Base-by-base conservation (phyloP, 2,329 filamentous ascomycete genomes). In the Scopulariopsis brevicaulis region DNA sequence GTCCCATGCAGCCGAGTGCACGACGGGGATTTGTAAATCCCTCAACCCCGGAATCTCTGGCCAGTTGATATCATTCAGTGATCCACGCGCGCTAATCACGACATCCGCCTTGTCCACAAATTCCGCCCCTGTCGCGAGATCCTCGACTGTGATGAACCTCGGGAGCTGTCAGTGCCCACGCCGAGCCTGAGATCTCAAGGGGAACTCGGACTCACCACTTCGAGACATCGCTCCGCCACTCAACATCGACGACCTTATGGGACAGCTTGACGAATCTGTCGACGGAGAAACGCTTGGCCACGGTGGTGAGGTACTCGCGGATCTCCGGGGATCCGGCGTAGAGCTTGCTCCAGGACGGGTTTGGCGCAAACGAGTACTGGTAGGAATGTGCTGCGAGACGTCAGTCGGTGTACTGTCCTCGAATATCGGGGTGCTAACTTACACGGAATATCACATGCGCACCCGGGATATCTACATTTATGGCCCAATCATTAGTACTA, bases 331-430 rank as follows among this genome's bases (percentile, higher is more conserved):
- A 72, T 0, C 73, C 73, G 2, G 75, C 76, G 61, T 81, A 82
- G 43, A 80, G 74, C 22, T 72, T 67, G 10, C 74, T 77, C 79
- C 79, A 82, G 59, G 77, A 64, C 3, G 78, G 75, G 58, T 82
- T 82, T 0, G 79, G 79, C 28, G 78, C 76, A 65, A 79, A 82
- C 0, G 77, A 73, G 63, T 79, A 81, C 60, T 79, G 78, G 63
- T 82, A 82, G 8, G 78, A 79, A 61, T 82, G 79, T 7, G 76
- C 71, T 67, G 62, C 14, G 11, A n/a, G 18, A n/a, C n/a, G n/a
- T n/a, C n/a, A n/a, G n/a, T n/a, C n/a, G n/a, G 14, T 4, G 1
- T 12, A 15, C 3, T 35, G n/a, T n/a, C n/a, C n/a, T n/a, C n/a
- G n/a, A n/a, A n/a, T 40, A 12, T 40, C n/a, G 14, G 5, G 28